Percentiles rank a stretch among this genome's conserved stretches.
These are phyloP conservation scores for Hymenoscyphus linearis DNA, from an alignment of 2,329 filamentous ascomycete genomes.

Conservation along the genomic window DNA sequence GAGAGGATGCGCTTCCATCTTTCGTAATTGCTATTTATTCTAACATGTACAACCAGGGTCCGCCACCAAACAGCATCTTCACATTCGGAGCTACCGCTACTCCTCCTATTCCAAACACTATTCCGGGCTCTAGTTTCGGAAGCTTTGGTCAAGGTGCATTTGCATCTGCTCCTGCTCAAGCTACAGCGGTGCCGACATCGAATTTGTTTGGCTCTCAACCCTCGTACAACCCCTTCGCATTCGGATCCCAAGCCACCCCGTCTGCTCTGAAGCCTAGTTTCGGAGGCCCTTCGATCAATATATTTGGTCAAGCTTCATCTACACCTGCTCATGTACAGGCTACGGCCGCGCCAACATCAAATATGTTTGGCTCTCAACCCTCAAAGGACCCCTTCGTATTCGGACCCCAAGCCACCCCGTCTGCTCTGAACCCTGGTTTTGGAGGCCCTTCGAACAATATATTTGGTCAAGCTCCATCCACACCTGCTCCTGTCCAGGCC, in stretches of 20 bases:
- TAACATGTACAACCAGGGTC: too few species aligned
- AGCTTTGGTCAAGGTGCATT: not conserved
- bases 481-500: not conserved
- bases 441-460: not conserved
- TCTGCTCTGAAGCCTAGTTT: not conserved
- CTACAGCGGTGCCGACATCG: too few species aligned
- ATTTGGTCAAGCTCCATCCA: slow-evolving; percentile 3
- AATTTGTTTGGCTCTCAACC: not conserved
- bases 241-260: not conserved
- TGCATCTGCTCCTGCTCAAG: too few species aligned
- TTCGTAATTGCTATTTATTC: too few species aligned
- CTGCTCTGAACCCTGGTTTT: not conserved
- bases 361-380: not conserved
- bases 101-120: too few species aligned
- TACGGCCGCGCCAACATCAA: not conserved
- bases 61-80: too few species aligned
- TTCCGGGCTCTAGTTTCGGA: too few species aligned
- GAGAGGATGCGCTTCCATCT: too few species aligned
- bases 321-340: too few species aligned
- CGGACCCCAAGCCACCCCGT: not conserved
- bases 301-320: too few species aligned
- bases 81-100: too few species aligned
- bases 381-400: not conserved
- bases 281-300: not conserved
- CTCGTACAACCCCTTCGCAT: not conserved